A percentile compares a stretch with the other conserved stretches of the same genome.
Conservation (phyloP, 139 green algal species). For the Chlorella sp. region DNA sequence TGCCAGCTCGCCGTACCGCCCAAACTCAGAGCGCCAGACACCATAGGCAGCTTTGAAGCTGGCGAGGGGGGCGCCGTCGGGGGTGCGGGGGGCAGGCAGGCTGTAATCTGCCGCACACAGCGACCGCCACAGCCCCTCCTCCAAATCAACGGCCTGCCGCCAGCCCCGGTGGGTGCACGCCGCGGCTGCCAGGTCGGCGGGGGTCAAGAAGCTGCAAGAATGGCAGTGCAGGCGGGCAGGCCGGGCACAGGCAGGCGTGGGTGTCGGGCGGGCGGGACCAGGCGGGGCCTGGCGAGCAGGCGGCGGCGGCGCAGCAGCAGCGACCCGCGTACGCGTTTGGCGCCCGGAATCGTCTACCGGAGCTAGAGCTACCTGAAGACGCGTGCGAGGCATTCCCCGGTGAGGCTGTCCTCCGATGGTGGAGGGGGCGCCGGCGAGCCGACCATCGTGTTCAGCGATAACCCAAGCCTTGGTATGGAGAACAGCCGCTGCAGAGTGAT, state of each 20-base stretch:
- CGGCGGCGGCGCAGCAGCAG: neutral
- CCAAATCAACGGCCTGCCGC: neutral
- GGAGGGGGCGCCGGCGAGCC: too few species aligned
- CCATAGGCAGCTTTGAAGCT: constrained; percentile 10
- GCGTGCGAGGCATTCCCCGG: neutral
- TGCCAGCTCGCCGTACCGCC: constrained; percentile 28
- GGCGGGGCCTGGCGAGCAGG: neutral
- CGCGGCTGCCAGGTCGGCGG: constrained; percentile 3
- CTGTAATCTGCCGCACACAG: neutral
- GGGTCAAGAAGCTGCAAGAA: neutral
- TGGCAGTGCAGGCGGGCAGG: neutral
- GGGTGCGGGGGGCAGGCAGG: neutral
- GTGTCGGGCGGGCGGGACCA: neutral
- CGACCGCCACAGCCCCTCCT: constrained; percentile 30
- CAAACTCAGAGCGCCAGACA: constrained; percentile 20
- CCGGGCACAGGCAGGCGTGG: neutral
- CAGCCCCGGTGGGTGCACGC: constrained; percentile 23
- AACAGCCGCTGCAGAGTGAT: too few species aligned
- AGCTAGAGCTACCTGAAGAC: neutral
- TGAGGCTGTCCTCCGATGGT: neutral
- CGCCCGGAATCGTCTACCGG: too few species aligned
- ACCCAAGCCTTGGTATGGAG: too few species aligned
- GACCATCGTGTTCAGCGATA: too few species aligned
- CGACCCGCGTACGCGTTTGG: too few species aligned
- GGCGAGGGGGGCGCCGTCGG: neutral